phyloP scores from a whole-genome alignment of 2,329 filamentous ascomycete genomes.

The Aspergillus ruber region DNA sequence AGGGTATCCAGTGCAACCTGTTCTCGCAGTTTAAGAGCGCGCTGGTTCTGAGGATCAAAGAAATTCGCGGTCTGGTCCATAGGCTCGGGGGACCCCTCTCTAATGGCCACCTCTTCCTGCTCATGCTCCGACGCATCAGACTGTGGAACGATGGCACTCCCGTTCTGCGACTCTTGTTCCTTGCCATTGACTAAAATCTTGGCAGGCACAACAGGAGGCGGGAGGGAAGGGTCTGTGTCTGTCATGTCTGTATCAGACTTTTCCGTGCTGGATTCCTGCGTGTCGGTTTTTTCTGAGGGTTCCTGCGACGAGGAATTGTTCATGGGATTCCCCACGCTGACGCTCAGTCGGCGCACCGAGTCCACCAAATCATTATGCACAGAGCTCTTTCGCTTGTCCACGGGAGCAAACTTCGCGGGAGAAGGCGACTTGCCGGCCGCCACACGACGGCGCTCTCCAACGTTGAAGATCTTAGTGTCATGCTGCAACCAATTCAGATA shows the following conservation, averaged over 20 bases:
- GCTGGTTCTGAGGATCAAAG: slow-evolving; percentile 84
- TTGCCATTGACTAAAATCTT: slow-evolving; percentile 56
- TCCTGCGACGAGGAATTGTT: slow-evolving; percentile 10
- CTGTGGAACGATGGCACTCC: slow-evolving; percentile 20
- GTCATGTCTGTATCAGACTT: slow-evolving; percentile 1
- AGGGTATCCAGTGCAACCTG: slow-evolving; percentile 88
- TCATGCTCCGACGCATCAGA: slow-evolving; percentile 11
- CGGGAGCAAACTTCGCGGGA: slow-evolving; percentile 12
- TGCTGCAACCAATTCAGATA: slow-evolving; percentile 98
- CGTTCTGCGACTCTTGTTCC: slow-evolving; percentile 27
- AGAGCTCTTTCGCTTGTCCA: slow-evolving; percentile 18
- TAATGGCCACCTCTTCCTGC: slow-evolving; percentile 15
- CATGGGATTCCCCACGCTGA: slow-evolving; percentile 25
- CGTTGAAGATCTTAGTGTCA: slow-evolving; percentile 93
- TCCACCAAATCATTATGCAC: slow-evolving; percentile 38
- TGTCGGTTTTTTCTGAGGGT: slow-evolving; percentile 11
- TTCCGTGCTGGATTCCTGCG: slow-evolving; percentile 4
- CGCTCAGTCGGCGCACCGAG: slow-evolving; percentile 39
- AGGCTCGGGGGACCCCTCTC: slow-evolving; percentile 38
- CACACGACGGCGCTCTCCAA: slow-evolving; percentile 81
- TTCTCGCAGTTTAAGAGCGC: slow-evolving; percentile 76
- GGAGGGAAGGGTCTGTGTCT: slow-evolving; percentile 27
- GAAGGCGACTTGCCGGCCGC: slow-evolving; percentile 53
- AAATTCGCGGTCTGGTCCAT: slow-evolving; percentile 89
- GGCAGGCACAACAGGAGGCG: slow-evolving; percentile 38